phyloP scores from a whole-genome alignment of 2,329 filamentous ascomycete species.

The Pseudodiploospora longispora region DNA sequence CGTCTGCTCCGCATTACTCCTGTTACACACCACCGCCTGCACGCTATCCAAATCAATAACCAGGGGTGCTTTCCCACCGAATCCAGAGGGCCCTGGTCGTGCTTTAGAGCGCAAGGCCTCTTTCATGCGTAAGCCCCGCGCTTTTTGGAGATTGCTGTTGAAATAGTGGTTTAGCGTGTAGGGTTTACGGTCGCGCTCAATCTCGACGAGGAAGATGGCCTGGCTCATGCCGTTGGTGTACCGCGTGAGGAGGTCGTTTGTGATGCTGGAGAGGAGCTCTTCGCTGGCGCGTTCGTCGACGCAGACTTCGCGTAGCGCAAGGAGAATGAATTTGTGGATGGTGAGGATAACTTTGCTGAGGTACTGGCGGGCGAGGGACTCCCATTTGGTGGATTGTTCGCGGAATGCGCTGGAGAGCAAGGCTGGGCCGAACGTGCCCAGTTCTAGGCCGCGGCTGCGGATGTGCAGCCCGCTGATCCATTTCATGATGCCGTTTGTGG shows the following conservation, averaged over 20 bases:
- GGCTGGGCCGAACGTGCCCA: conserved; percentile 40
- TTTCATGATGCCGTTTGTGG: too few relatives aligned
- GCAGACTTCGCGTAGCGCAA: conserved; percentile 34
- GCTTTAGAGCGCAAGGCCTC: too few relatives aligned
- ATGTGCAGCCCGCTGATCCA: too few relatives aligned
- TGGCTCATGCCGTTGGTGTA: conserved; percentile 44
- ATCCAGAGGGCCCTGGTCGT: too few relatives aligned
- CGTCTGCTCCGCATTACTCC: too few relatives aligned
- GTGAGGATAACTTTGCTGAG: conserved; percentile 41
- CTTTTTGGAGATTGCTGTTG: too few relatives aligned
- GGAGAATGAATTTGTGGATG: conserved; percentile 44
- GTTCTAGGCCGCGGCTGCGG: conserved; percentile 25
- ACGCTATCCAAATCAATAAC: too few relatives aligned
- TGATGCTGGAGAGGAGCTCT: conserved; percentile 36
- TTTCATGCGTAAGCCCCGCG: too few relatives aligned
- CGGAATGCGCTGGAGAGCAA: conserved; percentile 40
- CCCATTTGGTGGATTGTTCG: conserved; percentile 48
- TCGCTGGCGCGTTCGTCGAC: conserved; percentile 32
- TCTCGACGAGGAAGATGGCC: conserved; percentile 33
- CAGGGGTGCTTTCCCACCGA: too few relatives aligned
- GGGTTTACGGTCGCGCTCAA: too few relatives aligned
- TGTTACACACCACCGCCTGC: too few relatives aligned
- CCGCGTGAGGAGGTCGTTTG: conserved; percentile 33
- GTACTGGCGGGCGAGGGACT: conserved; percentile 36
- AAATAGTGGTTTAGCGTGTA: too few relatives aligned